Base-by-base conservation (phyloP, 495 filamentous ascomycete species). In the Neurospora sp. region DNA sequence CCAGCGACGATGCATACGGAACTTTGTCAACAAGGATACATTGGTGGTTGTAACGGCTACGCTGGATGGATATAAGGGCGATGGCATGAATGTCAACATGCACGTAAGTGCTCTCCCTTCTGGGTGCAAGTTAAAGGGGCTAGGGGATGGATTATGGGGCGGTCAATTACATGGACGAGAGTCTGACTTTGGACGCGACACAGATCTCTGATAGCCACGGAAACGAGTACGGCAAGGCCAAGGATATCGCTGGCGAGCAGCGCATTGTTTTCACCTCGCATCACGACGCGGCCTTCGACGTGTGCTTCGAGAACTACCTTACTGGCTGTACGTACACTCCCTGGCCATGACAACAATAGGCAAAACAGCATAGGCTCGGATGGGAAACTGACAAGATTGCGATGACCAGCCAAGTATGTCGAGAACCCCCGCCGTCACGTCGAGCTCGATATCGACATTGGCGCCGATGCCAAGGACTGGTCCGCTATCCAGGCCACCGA, bases 391-490 rank as follows among this genome's bases (percentile, higher is more conserved):
- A 78, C 70, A 74, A 73, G 70, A 72, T 72, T 41, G n/a, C 69
- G 71, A 76, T 66, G 76, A 75, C 39, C 75, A 79, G 77, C 80
- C 72, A 73, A 78, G 85, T 78, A 78, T 70, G 82, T 83, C 62
- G 80, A 86, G 69, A 90, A 91, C 82, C 91, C 92, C 69, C 83
- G 81, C 75, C 93, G 95, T 69, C 87, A 91, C 80, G 86, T 99
- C 77, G 96, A 98, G 83, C 93, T 99, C 77, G 96, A 99, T 80
- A 93, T 99, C 85, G 96, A 99, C 81, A 98, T 99, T 78, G 96
- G 96, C 75, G 96, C 96, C 84, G 96, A 99, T 79, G 96, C 96
- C 72, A 95, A 96, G 82, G 96, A 99, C 86, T 99, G 96, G 96
- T 93, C 91, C 72, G 94, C 93, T 76, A 95, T 98, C 79, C 96